Percentiles rank a stretch among this genome's conserved stretches.
Conservation (phyloP, 2,329 filamentous ascomycete species). For the Aotearoamyces nothofagi region DNA sequence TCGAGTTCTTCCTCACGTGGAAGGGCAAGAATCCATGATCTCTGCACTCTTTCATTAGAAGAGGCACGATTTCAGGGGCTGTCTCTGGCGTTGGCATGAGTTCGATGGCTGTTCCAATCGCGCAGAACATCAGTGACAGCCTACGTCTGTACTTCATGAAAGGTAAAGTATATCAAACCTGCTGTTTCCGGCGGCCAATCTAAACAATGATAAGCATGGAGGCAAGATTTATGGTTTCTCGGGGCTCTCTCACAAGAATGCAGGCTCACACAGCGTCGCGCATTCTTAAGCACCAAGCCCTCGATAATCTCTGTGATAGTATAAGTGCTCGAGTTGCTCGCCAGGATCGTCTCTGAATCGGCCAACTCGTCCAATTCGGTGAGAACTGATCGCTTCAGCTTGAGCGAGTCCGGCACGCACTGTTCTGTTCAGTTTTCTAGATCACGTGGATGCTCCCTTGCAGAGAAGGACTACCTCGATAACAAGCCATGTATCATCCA, state of each 20-base stretch:
- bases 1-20: conserved; percentile 21
- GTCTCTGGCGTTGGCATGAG: conserved; percentile 22
- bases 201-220: too few species aligned
- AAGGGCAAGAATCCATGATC: conserved; percentile 23
- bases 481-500: conserved; percentile 18
- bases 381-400: conserved; percentile 24
- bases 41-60: conserved; percentile 17
- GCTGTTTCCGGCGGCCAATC: conserved; percentile 24
- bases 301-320: conserved; percentile 27
- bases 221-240: too few species aligned
- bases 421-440: too few species aligned
- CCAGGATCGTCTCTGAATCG: conserved; percentile 22
- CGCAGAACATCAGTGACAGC: too few species aligned
- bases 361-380: conserved; percentile 23
- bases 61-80: conserved; percentile 15
- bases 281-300: conserved; percentile 19
- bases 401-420: conserved; percentile 25
- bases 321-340: conserved; percentile 32
- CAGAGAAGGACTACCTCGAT: conserved; percentile 19
- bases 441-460: too few species aligned
- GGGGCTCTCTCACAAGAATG: conserved; percentile 23
- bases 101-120: conserved; percentile 22
- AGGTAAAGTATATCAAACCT: too few species aligned
- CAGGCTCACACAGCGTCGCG: conserved; percentile 23
- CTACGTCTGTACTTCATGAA: too few species aligned